Base-by-base conservation (phyloP, 2,329 filamentous ascomycete genomes). In the Aspergillus ibericus region DNA sequence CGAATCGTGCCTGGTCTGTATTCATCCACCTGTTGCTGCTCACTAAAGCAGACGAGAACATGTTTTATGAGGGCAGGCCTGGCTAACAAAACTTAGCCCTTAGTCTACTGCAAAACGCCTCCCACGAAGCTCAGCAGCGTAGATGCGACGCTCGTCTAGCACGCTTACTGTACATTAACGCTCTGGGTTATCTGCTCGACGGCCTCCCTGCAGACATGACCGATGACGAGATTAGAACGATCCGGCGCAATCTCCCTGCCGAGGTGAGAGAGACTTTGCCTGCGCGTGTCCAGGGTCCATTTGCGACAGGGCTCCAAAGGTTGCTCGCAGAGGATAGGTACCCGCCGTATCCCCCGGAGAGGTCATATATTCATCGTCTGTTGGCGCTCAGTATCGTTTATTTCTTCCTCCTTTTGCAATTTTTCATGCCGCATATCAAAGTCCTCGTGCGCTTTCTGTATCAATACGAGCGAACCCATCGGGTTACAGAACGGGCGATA, bases 381-480 rank as follows among this genome's bases (percentile, higher is more conserved):
- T 80, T 88, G 0, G 85, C 86, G 5, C 78, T 78, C 16, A 69
- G 78, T 1, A 84, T 89, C 7, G 73, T 88, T 48, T 80, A 84
- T 34, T 55, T 86, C 1, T 85, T 90, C 63, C 70, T 90, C 5
- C 63, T 88, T 7, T 57, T 85, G 25, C 84, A 87, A 54, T 80
- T 89, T 49, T 61, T 89, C 15, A 71, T 88, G 10, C 87, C 88
- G 1, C 88, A 88, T 66, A 67, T 87, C 32, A 80, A 84, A 62
- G 66, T 82, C 4, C 70, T 88, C 12, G 64, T 87, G 13, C 78
- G 78, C 15, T 73, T 81, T 15, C 78, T 82, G 15, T 87, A 86
- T 61, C 65, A 81, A 50, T 87, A 88, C 62, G 89, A 92, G 70
- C 82, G 86, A 15, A 81, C 85, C 63, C 84, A 91, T 73, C 84